phyloP scores from a whole-genome alignment of 768 basidiomycete genomes.

The Dendrothele bispora region DNA sequence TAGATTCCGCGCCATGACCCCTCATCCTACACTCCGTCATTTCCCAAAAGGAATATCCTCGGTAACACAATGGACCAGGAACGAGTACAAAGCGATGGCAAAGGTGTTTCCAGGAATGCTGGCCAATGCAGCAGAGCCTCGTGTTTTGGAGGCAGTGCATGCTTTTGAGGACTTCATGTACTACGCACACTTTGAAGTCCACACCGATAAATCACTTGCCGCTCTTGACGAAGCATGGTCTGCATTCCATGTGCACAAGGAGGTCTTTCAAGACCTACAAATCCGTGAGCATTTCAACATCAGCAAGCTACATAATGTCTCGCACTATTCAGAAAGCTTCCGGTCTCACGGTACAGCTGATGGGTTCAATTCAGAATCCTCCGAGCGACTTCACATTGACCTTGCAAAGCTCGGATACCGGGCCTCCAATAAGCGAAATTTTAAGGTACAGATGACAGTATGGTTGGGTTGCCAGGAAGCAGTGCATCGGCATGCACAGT shows the following conservation, averaged over 20 bases:
- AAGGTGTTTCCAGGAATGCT: constrained; percentile 21
- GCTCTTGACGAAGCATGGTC: constrained; percentile 12
- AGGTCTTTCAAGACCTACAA: constrained; percentile 14
- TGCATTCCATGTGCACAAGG: constrained; percentile 21
- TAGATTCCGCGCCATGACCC: constrained; percentile 25
- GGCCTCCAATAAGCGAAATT: constrained; percentile 14
- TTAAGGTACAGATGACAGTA: constrained; percentile 27
- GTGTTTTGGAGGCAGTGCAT: constrained; percentile 13
- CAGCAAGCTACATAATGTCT: constrained; percentile 23
- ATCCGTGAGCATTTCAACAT: constrained; percentile 24
- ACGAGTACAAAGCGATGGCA: constrained; percentile 26
- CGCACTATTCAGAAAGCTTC: constrained; percentile 18
- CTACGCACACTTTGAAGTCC: constrained; percentile 17
- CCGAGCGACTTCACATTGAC: constrained; percentile 32
- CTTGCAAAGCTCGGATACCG: constrained; percentile 25
- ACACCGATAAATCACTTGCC: constrained; percentile 15
- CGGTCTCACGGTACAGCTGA: constrained; percentile 12
- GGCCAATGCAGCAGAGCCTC: constrained; percentile 12
- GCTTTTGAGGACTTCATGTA: constrained; percentile 26
- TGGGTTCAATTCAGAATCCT: constrained; percentile 20
- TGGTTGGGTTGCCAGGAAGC: constrained; percentile 30
- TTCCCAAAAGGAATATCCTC: constrained; percentile 33
- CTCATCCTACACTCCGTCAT: constrained; percentile 21
- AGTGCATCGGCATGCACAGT: constrained; percentile 14
- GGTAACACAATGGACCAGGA: constrained; percentile 34